These are phyloP conservation scores for Suillus tomentosus DNA, from an alignment of 768 basidiomycete genomes.

Conservation along the genomic window DNA sequence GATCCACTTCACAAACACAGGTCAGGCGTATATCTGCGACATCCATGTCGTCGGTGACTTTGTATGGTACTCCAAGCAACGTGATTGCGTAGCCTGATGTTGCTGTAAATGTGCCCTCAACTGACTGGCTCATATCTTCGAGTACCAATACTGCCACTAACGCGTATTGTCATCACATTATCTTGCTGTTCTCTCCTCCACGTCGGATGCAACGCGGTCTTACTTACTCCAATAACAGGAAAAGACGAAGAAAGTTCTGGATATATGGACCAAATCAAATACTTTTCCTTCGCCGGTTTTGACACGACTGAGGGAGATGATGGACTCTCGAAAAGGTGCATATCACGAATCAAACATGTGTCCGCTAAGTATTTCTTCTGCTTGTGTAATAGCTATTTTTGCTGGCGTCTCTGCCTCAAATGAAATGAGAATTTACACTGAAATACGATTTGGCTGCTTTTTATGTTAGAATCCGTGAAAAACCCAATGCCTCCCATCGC, in stretches of 20 bases:
- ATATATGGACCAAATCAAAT: constrained; percentile 92
- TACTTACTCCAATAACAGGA: constrained; percentile 63
- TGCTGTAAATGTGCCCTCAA: constrained; percentile 10
- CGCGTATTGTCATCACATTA: constrained; percentile 31
- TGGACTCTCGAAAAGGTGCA: constrained; percentile 82
- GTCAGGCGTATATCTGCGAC: constrained; percentile 3
- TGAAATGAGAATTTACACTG: constrained; percentile 65
- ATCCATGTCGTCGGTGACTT: constrained; percentile 10
- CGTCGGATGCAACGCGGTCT: constrained; percentile 46
- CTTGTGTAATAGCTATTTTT: constrained; percentile 66
- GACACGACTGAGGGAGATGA: constrained; percentile 69
- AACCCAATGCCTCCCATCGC: constrained; percentile 41
- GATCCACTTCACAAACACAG: constrained; percentile 11
- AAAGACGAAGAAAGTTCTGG: constrained; percentile 95
- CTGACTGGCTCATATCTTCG: constrained; percentile 11
- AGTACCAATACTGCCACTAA: constrained; percentile 20
- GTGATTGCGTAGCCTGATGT: constrained; percentile 13
- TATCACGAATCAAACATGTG: constrained; percentile 63
- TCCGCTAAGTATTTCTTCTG: constrained; percentile 81
- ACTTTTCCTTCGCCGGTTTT: constrained; percentile 85
- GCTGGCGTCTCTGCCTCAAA: constrained; percentile 42
- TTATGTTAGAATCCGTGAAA: constrained; percentile 56
- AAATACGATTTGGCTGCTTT: constrained; percentile 57
- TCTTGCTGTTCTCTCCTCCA: constrained; percentile 15
- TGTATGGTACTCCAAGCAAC: constrained; percentile 12